Evolutionary conservation across 1,139 yeast species (phyloP).

Genomic region (Pichia norvegensis): DNA sequence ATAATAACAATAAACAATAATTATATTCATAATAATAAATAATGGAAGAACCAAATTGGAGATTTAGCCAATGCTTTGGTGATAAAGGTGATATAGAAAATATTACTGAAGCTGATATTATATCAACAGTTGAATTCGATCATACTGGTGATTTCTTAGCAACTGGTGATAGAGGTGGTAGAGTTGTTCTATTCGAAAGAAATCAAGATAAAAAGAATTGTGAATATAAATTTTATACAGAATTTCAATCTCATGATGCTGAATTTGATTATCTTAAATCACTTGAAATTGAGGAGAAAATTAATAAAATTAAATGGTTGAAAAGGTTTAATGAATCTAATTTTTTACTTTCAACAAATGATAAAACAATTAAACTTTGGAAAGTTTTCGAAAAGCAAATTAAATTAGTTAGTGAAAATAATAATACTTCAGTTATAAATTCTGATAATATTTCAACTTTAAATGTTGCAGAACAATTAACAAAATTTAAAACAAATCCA

Average conservation of each 20-base stretch:
- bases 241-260: slow-evolving; percentile 97
- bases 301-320: slow-evolving; percentile 96
- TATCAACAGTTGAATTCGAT: slow-evolving; percentile 95
- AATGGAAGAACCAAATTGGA: slow-evolving; percentile 36
- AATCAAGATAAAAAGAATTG: slow-evolving; percentile 75
- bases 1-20: neutral
- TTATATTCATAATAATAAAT: no score
- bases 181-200: slow-evolving; percentile 92
- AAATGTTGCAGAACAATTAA: slow-evolving; percentile 19
- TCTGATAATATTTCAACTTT: slow-evolving; percentile 9
- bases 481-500: slow-evolving; percentile 23
- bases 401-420: slow-evolving; percentile 86
- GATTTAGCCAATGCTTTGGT: slow-evolving; percentile 90
- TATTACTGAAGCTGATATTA: slow-evolving; percentile 95
- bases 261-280: slow-evolving; percentile 96
- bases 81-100: slow-evolving; percentile 96
- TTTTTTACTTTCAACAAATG: slow-evolving; percentile 84
- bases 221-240: slow-evolving; percentile 93
- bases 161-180: slow-evolving; percentile 97
- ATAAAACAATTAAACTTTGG: slow-evolving; percentile 97
- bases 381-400: slow-evolving; percentile 88
- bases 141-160: slow-evolving; percentile 92
- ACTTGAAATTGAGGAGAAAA: slow-evolving; percentile 94
- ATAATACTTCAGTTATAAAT: slow-evolving; percentile 36
- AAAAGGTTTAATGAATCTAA: slow-evolving; percentile 82